These are phyloP conservation scores for Cordyceps tenuipes DNA, from an alignment of 2,329 filamentous ascomycete genomes.

Conservation along the genomic window DNA sequence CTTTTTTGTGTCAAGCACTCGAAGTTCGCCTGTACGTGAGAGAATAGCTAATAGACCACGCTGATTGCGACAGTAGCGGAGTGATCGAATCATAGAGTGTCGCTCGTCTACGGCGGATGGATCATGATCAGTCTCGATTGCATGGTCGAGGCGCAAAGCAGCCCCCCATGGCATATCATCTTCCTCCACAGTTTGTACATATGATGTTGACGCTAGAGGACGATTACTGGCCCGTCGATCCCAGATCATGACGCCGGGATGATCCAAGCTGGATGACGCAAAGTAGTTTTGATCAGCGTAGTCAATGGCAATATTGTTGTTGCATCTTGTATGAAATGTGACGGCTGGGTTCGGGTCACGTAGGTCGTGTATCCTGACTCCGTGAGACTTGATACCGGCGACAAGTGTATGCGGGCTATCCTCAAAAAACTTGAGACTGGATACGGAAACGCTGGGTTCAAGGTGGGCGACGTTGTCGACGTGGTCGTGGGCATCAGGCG, in stretches of 20 bases:
- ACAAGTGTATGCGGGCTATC: conserved; percentile 68
- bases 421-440: conserved; percentile 74
- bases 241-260: conserved; percentile 70
- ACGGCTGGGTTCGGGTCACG: conserved; percentile 48
- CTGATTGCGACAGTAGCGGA: conserved; percentile 56
- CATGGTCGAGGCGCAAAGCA: conserved; percentile 47
- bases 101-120: conserved; percentile 44
- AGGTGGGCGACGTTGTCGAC: conserved; percentile 50
- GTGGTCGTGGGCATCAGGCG: conserved; percentile 38
- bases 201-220: conserved; percentile 43
- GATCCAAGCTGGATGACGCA: conserved; percentile 67
- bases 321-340: conserved; percentile 58
- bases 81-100: conserved; percentile 52
- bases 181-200: conserved; percentile 50
- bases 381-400: conserved; percentile 66
- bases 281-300: conserved; percentile 77
- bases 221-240: conserved; percentile 58
- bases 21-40: conserved; percentile 55
- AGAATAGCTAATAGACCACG: conserved; percentile 53
- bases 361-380: conserved; percentile 69
- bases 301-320: conserved; percentile 69
- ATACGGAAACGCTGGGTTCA: conserved; percentile 65
- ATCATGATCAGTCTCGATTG: conserved; percentile 47
- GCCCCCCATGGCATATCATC: conserved; percentile 56
- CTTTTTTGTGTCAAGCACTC: conserved; percentile 49